phyloP scores from a whole-genome alignment of 805 yeast genomes.

The Brettanomyces naardenensis region DNA sequence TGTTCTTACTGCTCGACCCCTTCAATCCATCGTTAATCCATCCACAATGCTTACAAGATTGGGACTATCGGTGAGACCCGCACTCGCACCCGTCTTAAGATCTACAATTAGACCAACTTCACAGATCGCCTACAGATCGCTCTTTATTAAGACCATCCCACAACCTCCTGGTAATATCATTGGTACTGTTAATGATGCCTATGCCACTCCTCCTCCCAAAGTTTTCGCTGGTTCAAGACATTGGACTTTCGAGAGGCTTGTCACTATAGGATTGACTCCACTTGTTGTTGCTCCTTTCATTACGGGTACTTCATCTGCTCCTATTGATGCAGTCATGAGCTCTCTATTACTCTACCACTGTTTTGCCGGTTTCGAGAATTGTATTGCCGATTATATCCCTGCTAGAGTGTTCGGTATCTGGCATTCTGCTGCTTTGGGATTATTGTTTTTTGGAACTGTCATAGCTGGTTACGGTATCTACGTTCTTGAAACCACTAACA shows the following conservation, averaged over 20 bases:
- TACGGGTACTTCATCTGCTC: conserved; percentile 43
- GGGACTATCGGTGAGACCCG: conserved; percentile 2
- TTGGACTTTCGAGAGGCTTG: conserved; percentile 63
- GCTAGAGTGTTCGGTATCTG: conserved; percentile 60
- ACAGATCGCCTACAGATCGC: not conserved
- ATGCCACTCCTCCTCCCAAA: conserved; percentile 49
- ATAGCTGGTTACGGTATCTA: conserved; percentile 67
- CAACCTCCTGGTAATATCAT: conserved; percentile 71
- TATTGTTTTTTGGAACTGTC: conserved; percentile 55
- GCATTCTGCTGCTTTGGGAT: conserved; percentile 53
- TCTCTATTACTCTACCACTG: conserved; percentile 54
- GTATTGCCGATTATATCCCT: conserved; percentile 76
- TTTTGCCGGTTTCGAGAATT: conserved; percentile 65
- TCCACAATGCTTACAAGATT: not conserved
- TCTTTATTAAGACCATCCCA: conserved; percentile 15
- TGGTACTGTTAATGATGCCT: conserved; percentile 69
- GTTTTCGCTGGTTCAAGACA: conserved; percentile 61
- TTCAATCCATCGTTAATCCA: too few relatives aligned
- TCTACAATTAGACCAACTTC: not conserved
- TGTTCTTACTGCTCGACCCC: too few relatives aligned
- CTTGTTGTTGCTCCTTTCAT: conserved; percentile 53
- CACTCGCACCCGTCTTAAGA: not conserved
- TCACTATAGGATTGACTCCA: conserved; percentile 57
- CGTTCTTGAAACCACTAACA: conserved; percentile 55
- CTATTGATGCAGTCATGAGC: conserved; percentile 49